Evolutionary conservation across 345 rosid species (phyloP).

Genomic region (Citropsis articulata): DNA sequence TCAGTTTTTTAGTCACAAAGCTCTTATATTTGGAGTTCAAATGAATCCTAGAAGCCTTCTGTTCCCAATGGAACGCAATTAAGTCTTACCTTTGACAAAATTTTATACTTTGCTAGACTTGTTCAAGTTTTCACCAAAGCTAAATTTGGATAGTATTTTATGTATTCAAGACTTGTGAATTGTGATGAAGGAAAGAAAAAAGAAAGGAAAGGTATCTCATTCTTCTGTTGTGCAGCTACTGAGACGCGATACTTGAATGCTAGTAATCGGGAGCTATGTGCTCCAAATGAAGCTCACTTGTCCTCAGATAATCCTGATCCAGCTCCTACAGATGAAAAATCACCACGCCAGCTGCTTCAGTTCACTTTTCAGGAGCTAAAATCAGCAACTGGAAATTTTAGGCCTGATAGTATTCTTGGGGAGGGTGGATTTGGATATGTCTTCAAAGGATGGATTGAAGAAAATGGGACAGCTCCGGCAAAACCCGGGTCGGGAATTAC

Average conservation of each 20-base stretch:
- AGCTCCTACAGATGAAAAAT: slow-evolving; percentile 27
- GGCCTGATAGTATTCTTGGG: slow-evolving; percentile 85
- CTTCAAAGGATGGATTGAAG: slow-evolving; percentile 85
- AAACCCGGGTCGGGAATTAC: slow-evolving; percentile 84
- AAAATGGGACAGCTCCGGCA: slow-evolving; percentile 74
- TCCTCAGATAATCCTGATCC: slow-evolving; percentile 47
- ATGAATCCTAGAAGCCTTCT: background rate
- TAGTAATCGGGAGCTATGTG: slow-evolving; percentile 61
- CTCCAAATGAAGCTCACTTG: slow-evolving; percentile 53
- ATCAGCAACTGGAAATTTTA: slow-evolving; percentile 77
- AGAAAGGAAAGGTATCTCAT: background rate
- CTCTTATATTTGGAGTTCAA: background rate
- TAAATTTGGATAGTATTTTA: background rate
- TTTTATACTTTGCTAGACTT: background rate
- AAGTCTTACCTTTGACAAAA: background rate
- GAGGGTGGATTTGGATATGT: slow-evolving; percentile 88
- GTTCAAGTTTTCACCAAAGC: background rate
- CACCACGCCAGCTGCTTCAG: slow-evolving; percentile 54
- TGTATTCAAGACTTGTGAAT: background rate
- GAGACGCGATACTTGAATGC: slow-evolving; percentile 75
- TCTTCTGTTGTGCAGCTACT: slow-evolving; percentile 41
- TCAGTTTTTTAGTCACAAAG: background rate
- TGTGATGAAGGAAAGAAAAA: background rate
- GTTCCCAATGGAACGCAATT: background rate
- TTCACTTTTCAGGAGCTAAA: slow-evolving; percentile 72